Evolutionary conservation across 208 protist species (phyloP), one percentile per base, ranked within the genome.

Genomic region (Wallacemonas sp.): DNA sequence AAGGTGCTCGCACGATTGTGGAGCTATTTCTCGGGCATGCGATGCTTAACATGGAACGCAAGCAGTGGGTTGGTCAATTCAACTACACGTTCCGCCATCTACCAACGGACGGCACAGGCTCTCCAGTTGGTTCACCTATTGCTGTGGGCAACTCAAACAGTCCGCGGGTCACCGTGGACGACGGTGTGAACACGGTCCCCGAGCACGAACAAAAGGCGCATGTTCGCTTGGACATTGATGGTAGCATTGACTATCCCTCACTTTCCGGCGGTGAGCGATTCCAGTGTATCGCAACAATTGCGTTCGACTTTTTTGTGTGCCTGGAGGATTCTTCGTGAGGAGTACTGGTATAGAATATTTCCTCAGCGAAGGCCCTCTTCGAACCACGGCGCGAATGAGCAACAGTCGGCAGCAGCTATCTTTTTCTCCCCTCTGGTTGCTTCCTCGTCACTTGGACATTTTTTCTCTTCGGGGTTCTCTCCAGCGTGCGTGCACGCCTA

Each of bases 11-110:
- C 22, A 65, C 65, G 32, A 65, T 71, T 20, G 69, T 65, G 26
- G 65, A 71, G 20, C 52, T 67, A 1, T 75, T 79, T 29, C 41
- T 75, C 3, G 69, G 64, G 22, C 65, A 79, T 36, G 57, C 29
- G 0, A 74, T 71, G 23, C 36, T 65, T 3, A 54, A 59, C 14
- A 57, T 79, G 54, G 46, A 72, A 20, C 36, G 39, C 14, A 59
- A 61, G 8, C 68, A 75, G 45, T 71, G 74, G 64, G 73, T 65
- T 31, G 61, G 68, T 1, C 31, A 61, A 11, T 67, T 72, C 31
- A 65, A 72, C 44, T 63, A 69, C 54, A 61, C 32, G 1, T 52
- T 74, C n/a, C 52, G 52, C 22, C 25, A 18, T 10, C 31, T 59
- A 18, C 32, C 52, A 42, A 5, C 29, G 5, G 52, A 59, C 22